Conservation (phyloP, 2,329 filamentous ascomycete species). For the Trichoderma arundinaceum region DNA sequence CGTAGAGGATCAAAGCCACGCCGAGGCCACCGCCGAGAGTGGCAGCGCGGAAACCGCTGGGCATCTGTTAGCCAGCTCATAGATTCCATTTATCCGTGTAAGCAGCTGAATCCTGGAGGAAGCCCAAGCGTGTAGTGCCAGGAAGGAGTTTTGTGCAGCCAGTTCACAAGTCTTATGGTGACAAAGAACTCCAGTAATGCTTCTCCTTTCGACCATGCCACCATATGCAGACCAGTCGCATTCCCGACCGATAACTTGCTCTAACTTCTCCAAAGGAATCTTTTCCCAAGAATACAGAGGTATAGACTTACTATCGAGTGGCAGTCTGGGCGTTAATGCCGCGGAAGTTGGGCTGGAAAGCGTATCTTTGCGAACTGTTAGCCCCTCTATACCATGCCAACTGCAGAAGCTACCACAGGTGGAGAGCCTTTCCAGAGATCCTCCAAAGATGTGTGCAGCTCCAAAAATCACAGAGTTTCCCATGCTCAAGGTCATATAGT, state of each 20-base stretch:
- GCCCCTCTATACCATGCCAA: background rate
- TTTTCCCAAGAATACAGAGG: background rate
- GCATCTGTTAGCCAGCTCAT: constrained; percentile 14
- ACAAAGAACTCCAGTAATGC: background rate
- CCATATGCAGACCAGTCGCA: background rate
- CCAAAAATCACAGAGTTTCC: background rate
- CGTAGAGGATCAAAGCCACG: constrained; percentile 63
- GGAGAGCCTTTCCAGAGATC: constrained; percentile 39
- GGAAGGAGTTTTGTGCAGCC: background rate
- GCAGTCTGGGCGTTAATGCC: constrained; percentile 53
- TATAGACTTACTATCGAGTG: constrained; percentile 57
- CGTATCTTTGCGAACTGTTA: constrained; percentile 56
- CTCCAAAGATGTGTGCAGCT: background rate
- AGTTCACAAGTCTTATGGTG: background rate
- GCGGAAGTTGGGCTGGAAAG: constrained; percentile 60
- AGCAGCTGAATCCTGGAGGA: background rate
- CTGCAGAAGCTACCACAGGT: background rate
- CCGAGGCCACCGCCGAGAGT: constrained; percentile 63
- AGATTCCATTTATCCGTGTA: constrained; percentile 30
- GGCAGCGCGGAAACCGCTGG: constrained; percentile 58
- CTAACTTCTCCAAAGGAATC: too few species aligned
- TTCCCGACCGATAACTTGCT: background rate
- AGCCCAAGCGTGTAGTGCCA: background rate
- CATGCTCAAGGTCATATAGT: background rate
- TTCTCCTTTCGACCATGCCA: background rate